Percentiles rank a stretch among this genome's conserved stretches.
Conservation (phyloP, 2,329 filamentous ascomycete genomes). For the Penicillium sp. region DNA sequence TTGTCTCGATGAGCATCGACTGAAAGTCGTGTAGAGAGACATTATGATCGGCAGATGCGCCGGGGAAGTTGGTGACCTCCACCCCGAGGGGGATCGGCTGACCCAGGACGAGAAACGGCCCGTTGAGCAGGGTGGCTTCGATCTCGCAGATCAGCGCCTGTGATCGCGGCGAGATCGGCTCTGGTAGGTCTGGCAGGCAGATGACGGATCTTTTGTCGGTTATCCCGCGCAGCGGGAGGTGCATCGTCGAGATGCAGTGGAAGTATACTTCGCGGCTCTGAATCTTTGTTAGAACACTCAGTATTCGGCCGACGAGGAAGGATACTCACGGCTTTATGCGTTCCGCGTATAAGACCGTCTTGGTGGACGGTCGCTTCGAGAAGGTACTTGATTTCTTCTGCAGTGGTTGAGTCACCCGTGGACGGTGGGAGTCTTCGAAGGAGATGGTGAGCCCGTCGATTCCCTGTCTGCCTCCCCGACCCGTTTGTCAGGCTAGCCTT, state of each 20-base stretch:
- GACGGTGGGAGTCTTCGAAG: slow-evolving; percentile 22
- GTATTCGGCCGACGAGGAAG: neutral
- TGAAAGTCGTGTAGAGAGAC: slow-evolving; percentile 24
- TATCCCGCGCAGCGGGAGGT: neutral
- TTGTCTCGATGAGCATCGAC: slow-evolving; percentile 27
- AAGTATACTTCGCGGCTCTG: neutral
- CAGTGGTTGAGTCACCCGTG: neutral
- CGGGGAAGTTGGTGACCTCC: slow-evolving; percentile 13
- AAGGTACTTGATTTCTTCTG: slow-evolving; percentile 19
- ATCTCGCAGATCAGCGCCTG: neutral
- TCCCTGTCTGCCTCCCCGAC: neutral
- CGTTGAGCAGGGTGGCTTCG: slow-evolving; percentile 19
- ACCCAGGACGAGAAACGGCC: slow-evolving; percentile 20
- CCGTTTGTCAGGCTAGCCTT: neutral
- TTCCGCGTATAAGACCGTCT: slow-evolving; percentile 7
- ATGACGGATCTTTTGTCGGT: neutral
- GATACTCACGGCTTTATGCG: slow-evolving; percentile 12
- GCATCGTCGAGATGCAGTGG: neutral
- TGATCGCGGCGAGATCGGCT: neutral
- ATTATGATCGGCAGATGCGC: neutral
- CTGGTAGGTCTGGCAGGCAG: neutral
- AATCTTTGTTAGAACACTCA: neutral
- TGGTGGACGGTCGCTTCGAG: slow-evolving; percentile 16
- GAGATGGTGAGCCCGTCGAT: slow-evolving; percentile 8
- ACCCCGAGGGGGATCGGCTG: slow-evolving; percentile 22